Evolutionary conservation across 2,329 filamentous ascomycete genomes (phyloP), one percentile per base, ranked within the genome.

Genomic region (Trichoderma pleuroti): DNA sequence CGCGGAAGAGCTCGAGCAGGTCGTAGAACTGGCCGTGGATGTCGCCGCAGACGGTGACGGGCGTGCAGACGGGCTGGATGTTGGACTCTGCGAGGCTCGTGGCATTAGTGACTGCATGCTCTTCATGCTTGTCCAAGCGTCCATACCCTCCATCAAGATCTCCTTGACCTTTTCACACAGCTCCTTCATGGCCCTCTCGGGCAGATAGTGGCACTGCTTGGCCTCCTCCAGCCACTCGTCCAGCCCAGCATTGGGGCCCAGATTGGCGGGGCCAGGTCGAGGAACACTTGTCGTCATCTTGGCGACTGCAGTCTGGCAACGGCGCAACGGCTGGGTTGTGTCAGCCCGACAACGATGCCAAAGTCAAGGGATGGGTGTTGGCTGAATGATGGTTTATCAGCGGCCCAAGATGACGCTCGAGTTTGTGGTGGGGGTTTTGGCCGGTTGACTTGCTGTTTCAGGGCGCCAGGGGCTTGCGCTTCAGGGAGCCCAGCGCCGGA

Each of bases 21-120:
- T 99, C 96, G 83, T 99, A 98, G 81, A 98, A 98, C 83, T 99
- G 96, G 76, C 96, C 96, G 82, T 99, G 96, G 73, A 99, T 98
- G 80, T 99, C 96, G 79, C 96, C 96, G 78, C 96, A 98, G 73
- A 99, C 92, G 6, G 96, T 99, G 73, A 99, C 96, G 8, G 96
- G 96, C 0, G 96, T 97, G 68, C 92, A 90, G 24, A 99, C 95
- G n/a, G 96, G 96, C 81, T 98, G 96, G 72, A 99, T 98, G 80
- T 99, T 99, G 74, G 94, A 98, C 84, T 99, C 96, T 97, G 76
- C 11, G 64, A 39, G 36, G 34, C 46, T 52, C 66, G 30, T 39
- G 21, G n/a, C 42, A 30, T 68, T 59, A 68, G 66, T 42, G 39
- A 28, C 54, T 49, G 52, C 56, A 61, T 54, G 39, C n/a, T n/a